Percentiles rank a stretch among this genome's conserved stretches.
Conservation (phyloP, 208 protist genomes). For the Acanthamoeba castellanii region DNA sequence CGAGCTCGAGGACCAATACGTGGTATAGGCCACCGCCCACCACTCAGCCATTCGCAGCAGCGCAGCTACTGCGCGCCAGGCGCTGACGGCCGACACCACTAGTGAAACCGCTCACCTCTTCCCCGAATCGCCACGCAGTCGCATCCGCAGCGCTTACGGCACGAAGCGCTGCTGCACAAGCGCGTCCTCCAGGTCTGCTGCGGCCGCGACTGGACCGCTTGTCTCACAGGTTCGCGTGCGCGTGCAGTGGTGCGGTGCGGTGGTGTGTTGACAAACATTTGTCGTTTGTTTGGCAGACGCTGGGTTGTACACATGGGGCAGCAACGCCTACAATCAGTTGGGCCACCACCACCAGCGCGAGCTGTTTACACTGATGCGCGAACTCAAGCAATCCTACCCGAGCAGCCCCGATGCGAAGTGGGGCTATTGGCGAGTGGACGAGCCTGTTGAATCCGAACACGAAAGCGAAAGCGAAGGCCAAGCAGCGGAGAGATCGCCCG, state of each 20-base stretch:
- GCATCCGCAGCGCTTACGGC: not conserved
- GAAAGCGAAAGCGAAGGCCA: no score
- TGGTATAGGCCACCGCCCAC: not conserved
- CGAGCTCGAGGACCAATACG: not conserved
- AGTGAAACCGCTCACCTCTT: not conserved
- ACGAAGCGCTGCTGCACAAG: slow-evolving; percentile 14
- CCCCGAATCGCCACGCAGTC: not conserved
- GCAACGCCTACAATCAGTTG: not conserved
- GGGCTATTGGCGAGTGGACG: not conserved
- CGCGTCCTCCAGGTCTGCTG: not conserved
- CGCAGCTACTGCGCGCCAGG: not conserved
- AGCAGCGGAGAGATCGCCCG: no score
- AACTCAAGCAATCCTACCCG: not conserved
- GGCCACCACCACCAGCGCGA: not conserved
- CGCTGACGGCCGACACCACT: no score
- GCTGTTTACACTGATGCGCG: not conserved
- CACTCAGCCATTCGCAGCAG: not conserved
- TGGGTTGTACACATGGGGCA: slow-evolving; percentile 35
- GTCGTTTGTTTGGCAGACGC: not conserved
- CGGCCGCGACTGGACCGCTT: slow-evolving; percentile 4
- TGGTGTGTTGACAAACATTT: not conserved
- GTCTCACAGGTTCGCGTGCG: not conserved
- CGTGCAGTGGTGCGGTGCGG: not conserved
- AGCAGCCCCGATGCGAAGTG: not conserved
- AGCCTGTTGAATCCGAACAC: no score